Evolutionary conservation across 805 yeast genomes (phyloP).

Genomic region (Cyberlindnera meyerae): DNA sequence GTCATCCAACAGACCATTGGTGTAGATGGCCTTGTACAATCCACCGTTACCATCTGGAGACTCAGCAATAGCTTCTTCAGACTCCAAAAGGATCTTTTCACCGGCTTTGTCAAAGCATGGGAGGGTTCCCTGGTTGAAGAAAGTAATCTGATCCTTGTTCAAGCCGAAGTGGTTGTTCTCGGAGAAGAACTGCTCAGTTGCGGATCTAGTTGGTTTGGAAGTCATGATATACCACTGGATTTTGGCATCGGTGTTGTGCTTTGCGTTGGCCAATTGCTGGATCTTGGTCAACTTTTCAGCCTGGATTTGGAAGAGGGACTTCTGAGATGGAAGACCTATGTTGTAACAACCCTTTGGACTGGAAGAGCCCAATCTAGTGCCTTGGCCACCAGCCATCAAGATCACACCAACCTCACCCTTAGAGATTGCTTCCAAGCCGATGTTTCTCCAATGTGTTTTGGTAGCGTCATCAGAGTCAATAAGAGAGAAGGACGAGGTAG

Average conservation of each 20-base stretch:
- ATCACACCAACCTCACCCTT: slow-evolving; percentile 80
- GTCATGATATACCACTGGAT: slow-evolving; percentile 95
- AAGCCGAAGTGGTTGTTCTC: slow-evolving; percentile 70
- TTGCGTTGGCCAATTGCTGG: slow-evolving; percentile 46
- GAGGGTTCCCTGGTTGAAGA: slow-evolving; percentile 92
- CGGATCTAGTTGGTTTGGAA: slow-evolving; percentile 73
- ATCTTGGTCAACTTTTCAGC: slow-evolving; percentile 75
- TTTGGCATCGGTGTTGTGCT: slow-evolving; percentile 26
- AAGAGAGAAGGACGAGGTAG: slow-evolving; percentile 45
- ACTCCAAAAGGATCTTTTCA: slow-evolving; percentile 57
- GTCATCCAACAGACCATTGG: slow-evolving; percentile 63
- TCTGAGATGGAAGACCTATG: slow-evolving; percentile 77
- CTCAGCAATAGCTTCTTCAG: slow-evolving; percentile 54
- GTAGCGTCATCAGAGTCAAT: slow-evolving; percentile 26
- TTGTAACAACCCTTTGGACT: slow-evolving; percentile 93
- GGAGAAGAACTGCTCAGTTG: slow-evolving; percentile 69
- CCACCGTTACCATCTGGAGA: slow-evolving; percentile 99
- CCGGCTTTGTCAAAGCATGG: slow-evolving; percentile 84
- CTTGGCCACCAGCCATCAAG: slow-evolving; percentile 98
- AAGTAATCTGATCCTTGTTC: slow-evolving; percentile 49
- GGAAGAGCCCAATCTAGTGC: slow-evolving; percentile 86
- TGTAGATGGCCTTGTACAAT: slow-evolving; percentile 73
- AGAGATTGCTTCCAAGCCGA: slow-evolving; percentile 67
- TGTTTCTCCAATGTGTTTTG: slow-evolving; percentile 19
- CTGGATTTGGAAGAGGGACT: slow-evolving; percentile 86